These are phyloP conservation scores for Penicillium robsamsonii DNA, from an alignment of 495 filamentous ascomycete genomes.

Conservation along the genomic window DNA sequence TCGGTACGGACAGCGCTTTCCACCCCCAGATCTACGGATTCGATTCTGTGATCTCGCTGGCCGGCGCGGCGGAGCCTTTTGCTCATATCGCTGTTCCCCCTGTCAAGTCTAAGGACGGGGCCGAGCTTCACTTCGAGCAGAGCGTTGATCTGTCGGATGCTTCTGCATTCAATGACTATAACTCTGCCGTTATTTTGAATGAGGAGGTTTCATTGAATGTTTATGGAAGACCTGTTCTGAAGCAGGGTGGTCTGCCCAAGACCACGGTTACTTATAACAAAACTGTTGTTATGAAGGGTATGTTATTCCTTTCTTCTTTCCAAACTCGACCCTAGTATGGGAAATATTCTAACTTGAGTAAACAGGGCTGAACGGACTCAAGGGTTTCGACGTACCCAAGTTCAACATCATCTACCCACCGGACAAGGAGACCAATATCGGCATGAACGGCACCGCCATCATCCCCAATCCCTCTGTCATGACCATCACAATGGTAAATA, in stretches of 20 bases:
- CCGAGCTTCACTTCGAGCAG: constrained; percentile 52
- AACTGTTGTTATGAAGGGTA: constrained; percentile 56
- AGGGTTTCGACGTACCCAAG: constrained; percentile 56
- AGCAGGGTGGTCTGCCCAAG: constrained; percentile 49
- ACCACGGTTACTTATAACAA: constrained; percentile 56
- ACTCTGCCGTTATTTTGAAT: constrained; percentile 50
- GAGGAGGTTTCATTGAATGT: constrained; percentile 60
- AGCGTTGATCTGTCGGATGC: constrained; percentile 50
- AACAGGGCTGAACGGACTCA: constrained; percentile 57
- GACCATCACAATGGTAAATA: constrained; percentile 58
- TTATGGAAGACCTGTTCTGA: constrained; percentile 54
- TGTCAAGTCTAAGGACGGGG: constrained; percentile 55
- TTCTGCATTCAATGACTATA: constrained; percentile 57
- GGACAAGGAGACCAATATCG: constrained; percentile 44
- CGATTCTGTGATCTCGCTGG: constrained; percentile 50
- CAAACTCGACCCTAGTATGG: neutral
- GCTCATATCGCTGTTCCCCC: constrained; percentile 55
- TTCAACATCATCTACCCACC: constrained; percentile 44
- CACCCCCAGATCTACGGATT: constrained; percentile 58
- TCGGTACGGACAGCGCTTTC: constrained; percentile 46
- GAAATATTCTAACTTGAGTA: neutral
- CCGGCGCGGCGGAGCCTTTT: constrained; percentile 52
- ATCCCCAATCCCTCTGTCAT: constrained; percentile 72
- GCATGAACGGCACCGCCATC: constrained; percentile 60
- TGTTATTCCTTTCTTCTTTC: neutral